Conservation (phyloP, 106 monocot genomes). For the Dendrobium chrysotoxum region DNA sequence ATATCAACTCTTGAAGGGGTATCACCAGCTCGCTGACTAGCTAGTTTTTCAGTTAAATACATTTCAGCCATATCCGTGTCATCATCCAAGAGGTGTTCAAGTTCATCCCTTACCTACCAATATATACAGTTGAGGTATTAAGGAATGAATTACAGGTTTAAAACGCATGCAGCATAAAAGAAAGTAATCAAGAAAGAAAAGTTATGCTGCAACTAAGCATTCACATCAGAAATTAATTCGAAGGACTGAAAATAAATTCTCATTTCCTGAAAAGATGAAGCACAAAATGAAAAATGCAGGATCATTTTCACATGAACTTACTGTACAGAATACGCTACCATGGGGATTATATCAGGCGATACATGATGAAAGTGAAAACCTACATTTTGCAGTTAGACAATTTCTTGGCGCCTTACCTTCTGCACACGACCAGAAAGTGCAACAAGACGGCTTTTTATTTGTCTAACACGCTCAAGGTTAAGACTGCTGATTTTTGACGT, state of each 20-base stretch:
- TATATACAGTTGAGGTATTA: background rate
- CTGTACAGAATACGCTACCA: background rate
- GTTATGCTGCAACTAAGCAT: background rate
- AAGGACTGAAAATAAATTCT: background rate
- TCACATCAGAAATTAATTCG: background rate
- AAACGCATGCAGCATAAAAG: background rate
- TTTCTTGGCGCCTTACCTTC: conserved; percentile 31
- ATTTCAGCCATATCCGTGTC: conserved; percentile 99
- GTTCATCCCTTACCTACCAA: conserved; percentile 82
- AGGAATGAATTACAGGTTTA: background rate
- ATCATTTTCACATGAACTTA: background rate
- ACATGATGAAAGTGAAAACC: background rate
- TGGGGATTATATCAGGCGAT: background rate
- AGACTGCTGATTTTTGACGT: conserved; percentile 70
- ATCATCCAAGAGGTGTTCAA: conserved; percentile 90
- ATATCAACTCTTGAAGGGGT: conserved; percentile 18
- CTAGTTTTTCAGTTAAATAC: conserved; percentile 81
- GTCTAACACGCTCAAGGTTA: conserved; percentile 65
- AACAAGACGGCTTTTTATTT: conserved; percentile 76
- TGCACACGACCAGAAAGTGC: conserved; percentile 70
- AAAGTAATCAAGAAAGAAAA: background rate
- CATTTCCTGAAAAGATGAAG: background rate
- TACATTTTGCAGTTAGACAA: background rate
- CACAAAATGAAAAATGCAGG: background rate
- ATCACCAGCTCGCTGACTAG: conserved; percentile 18